Percentiles rank a stretch among this genome's conserved stretches.
These are phyloP conservation scores for Beauveria varroae DNA, from an alignment of 2,329 filamentous ascomycete species.

Conservation along the genomic window DNA sequence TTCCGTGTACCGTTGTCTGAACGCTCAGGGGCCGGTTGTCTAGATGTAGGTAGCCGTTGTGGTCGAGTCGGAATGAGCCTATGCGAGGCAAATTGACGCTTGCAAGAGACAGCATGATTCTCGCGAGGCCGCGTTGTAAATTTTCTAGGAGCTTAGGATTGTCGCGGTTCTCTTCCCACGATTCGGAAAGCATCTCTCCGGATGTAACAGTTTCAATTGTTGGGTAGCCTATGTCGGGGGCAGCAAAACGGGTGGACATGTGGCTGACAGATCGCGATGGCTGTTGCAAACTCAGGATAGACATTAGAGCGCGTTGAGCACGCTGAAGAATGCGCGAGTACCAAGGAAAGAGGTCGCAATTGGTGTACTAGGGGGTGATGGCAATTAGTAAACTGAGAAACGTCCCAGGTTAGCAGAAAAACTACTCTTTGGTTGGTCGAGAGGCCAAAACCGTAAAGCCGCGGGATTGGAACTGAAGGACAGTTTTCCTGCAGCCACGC, in stretches of 20 bases:
- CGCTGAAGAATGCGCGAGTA: background rate
- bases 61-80: constrained; percentile 19
- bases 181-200: constrained; percentile 16
- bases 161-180: constrained; percentile 13
- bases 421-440: constrained; percentile 6
- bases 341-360: background rate
- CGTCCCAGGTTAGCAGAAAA: no score
- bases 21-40: constrained; percentile 29
- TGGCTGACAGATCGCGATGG: background rate
- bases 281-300: background rate
- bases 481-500: constrained; percentile 31
- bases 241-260: background rate
- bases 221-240: background rate
- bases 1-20: constrained; percentile 21
- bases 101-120: constrained; percentile 21
- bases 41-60: constrained; percentile 22
- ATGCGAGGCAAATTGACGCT: constrained; percentile 22
- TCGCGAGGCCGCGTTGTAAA: constrained; percentile 17
- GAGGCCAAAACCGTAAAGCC: constrained; percentile 16
- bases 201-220: background rate
- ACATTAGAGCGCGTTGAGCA: background rate
- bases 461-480: constrained; percentile 27
- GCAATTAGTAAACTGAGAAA: background rate
- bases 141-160: background rate
- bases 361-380: background rate